phyloP scores from a whole-genome alignment of 345 rosid genomes.

The Acer campestre region DNA sequence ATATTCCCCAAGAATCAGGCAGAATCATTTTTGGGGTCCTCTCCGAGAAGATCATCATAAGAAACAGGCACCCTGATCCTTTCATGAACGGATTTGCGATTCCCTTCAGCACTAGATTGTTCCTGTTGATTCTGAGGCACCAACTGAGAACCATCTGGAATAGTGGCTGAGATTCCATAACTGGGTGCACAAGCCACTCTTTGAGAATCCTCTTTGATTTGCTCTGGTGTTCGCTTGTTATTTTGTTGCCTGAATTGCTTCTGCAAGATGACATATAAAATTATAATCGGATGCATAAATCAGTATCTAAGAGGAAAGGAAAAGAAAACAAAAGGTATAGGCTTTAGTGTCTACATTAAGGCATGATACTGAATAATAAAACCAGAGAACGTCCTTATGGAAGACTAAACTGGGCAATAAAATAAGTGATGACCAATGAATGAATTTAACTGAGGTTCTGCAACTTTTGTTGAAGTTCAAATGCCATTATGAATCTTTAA shows the following conservation, averaged over 20 bases:
- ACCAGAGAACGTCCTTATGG: neutral
- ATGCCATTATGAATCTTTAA: neutral
- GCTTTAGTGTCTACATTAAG: neutral
- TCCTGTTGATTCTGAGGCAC: conserved; percentile 27
- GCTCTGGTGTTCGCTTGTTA: conserved; percentile 30
- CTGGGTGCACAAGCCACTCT: conserved; percentile 27
- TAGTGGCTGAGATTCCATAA: conserved; percentile 29
- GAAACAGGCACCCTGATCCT: conserved; percentile 87
- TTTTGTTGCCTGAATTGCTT: conserved; percentile 76
- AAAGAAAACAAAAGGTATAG: neutral
- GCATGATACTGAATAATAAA: neutral
- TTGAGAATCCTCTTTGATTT: conserved; percentile 35
- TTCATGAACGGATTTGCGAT: conserved; percentile 62
- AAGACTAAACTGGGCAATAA: neutral
- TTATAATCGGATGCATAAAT: neutral
- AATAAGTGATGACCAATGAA: no score
- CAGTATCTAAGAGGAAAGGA: neutral
- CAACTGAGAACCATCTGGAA: conserved; percentile 29
- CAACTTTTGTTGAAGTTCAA: neutral
- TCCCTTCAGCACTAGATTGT: conserved; percentile 37
- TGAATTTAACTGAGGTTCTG: no score
- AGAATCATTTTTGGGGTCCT: conserved; percentile 34
- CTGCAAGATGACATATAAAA: conserved; percentile 40
- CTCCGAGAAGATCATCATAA: conserved; percentile 63
- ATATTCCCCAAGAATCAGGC: neutral